Evolutionary conservation across 441 rosid genomes (phyloP).

Genomic region (Adansonia gregorii): DNA sequence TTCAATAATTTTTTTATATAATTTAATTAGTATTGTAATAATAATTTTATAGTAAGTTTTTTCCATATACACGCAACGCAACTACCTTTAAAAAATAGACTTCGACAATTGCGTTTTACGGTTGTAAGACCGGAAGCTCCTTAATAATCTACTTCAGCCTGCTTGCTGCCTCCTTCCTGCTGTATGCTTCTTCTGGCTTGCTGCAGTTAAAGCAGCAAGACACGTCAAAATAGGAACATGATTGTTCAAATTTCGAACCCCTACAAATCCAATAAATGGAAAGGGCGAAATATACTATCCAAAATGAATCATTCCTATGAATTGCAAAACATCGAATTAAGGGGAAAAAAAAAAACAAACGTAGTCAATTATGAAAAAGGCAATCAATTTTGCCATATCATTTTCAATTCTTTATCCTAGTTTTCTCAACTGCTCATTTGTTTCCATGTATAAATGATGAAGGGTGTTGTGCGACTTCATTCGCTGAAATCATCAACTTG

Average conservation of each 20-base stretch:
- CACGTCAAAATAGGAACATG: too few relatives aligned
- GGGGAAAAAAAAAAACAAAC: neutral
- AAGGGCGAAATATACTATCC: neutral
- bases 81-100: neutral
- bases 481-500: neutral
- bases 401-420: neutral
- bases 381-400: neutral
- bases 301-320: neutral
- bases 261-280: neutral
- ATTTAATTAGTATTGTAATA: too few relatives aligned
- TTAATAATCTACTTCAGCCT: too few relatives aligned
- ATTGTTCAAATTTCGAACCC: neutral
- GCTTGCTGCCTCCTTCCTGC: too few relatives aligned
- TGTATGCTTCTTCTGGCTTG: neutral
- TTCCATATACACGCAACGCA: too few relatives aligned
- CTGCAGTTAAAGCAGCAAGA: neutral
- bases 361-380: neutral
- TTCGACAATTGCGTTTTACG: too few relatives aligned
- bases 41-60: too few relatives aligned
- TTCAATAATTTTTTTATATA: too few relatives aligned
- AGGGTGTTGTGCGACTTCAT: neutral
- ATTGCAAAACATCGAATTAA: neutral
- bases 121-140: too few relatives aligned
- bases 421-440: neutral
- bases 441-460: neutral